A percentile compares a stretch with the other conserved stretches of the same genome.
phyloP scores from a whole-genome alignment of 129 eudicot genomes.

The Chrysanthemum lavandulifolium region DNA sequence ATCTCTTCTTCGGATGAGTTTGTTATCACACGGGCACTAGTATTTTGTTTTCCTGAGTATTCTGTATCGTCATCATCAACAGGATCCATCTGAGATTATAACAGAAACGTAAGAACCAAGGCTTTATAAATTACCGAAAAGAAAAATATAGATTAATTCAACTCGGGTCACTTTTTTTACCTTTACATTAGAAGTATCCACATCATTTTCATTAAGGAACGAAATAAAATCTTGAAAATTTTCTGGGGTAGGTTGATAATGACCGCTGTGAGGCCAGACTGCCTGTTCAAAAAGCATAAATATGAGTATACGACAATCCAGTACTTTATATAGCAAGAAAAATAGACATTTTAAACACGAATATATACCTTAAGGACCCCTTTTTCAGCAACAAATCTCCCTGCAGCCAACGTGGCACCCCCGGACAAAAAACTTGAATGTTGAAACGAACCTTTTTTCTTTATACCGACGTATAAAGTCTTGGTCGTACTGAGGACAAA shows the following conservation, averaged over 20 bases:
- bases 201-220: slow-evolving; percentile 64
- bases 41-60: slow-evolving; percentile 33
- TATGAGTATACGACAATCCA: not conserved
- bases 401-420: slow-evolving; percentile 94
- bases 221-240: slow-evolving; percentile 73
- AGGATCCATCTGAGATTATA: slow-evolving; percentile 56
- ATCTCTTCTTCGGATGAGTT: slow-evolving; percentile 58
- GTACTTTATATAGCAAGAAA: slow-evolving; percentile 10
- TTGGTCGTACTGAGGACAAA: slow-evolving; percentile 88
- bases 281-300: slow-evolving; percentile 39
- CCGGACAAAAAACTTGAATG: slow-evolving; percentile 97
- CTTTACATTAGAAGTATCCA: slow-evolving; percentile 72
- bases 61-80: slow-evolving; percentile 72
- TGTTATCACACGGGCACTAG: slow-evolving; percentile 35
- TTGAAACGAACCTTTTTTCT: slow-evolving; percentile 86
- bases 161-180: slow-evolving; percentile 32
- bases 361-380: slow-evolving; percentile 61
- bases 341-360: not conserved
- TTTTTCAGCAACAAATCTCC: slow-evolving; percentile 70
- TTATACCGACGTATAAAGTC: slow-evolving; percentile 76
- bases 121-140: not conserved
- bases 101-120: slow-evolving; percentile 19
- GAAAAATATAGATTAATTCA: not conserved
- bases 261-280: slow-evolving; percentile 99
- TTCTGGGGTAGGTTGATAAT: slow-evolving; percentile 81